These are phyloP conservation scores for Phycomyces nitens DNA, from an alignment of 192 early-diverging fungal species.

Conservation along the genomic window DNA sequence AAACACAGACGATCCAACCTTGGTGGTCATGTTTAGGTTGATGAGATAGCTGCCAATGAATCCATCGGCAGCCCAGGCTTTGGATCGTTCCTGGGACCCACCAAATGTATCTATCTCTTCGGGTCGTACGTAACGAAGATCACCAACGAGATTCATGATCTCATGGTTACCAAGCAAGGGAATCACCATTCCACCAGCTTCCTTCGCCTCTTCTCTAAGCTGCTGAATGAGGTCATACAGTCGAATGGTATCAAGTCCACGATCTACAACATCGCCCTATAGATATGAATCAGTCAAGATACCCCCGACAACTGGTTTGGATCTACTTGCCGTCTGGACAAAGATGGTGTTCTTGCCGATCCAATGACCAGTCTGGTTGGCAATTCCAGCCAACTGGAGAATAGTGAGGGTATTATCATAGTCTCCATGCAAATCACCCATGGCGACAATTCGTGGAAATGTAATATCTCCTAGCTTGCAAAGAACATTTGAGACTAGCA, in stretches of 20 bases:
- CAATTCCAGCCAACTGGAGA: slow-evolving; percentile 56
- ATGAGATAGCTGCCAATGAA: slow-evolving; percentile 50
- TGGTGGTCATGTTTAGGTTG: slow-evolving; percentile 41
- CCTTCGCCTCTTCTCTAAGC: slow-evolving; percentile 53
- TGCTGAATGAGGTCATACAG: slow-evolving; percentile 60
- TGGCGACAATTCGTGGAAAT: slow-evolving; percentile 51
- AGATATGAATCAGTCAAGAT: not conserved
- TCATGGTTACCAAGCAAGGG: slow-evolving; percentile 54
- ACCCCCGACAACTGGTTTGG: too few species aligned
- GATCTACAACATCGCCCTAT: slow-evolving; percentile 72
- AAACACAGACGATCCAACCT: slow-evolving; percentile 54
- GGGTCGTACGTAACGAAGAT: slow-evolving; percentile 55
- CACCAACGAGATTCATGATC: slow-evolving; percentile 60
- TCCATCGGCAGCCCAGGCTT: slow-evolving; percentile 48
- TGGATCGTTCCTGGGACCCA: slow-evolving; percentile 31
- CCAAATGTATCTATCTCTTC: slow-evolving; percentile 57
- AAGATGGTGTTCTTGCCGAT: slow-evolving; percentile 50
- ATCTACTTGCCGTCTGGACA: slow-evolving; percentile 56
- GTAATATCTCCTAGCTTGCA: too few species aligned
- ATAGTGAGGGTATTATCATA: slow-evolving; percentile 45
- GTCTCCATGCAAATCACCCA: slow-evolving; percentile 74
- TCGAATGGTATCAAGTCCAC: slow-evolving; percentile 67
- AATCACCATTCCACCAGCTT: slow-evolving; percentile 46
- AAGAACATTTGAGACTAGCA: too few species aligned
- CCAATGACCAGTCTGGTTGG: slow-evolving; percentile 62